Evolutionary conservation across 345 rosid species (phyloP), one percentile per base, ranked within the genome.

Genomic region (Dipteronia sinensis): DNA sequence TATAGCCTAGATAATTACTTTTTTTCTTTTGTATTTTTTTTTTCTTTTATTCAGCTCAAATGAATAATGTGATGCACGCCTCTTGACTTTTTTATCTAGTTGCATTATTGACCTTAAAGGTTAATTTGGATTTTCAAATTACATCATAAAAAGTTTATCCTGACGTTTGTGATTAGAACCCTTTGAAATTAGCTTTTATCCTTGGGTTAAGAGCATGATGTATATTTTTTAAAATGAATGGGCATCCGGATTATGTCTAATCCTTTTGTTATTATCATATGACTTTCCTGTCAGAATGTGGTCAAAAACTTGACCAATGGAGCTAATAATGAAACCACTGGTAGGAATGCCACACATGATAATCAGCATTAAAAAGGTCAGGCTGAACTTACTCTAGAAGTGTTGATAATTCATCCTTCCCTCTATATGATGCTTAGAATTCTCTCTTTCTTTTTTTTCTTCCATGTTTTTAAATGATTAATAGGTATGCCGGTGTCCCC

Each of bases 311-410:
- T 75, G 62, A 11, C 79, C 17, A 16, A 51, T 68, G 86, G 76
- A 80, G 80, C 80, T 67, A 78, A 79, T 76, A 87, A 83, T 61
- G 75, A 77, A 56, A 85, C 85, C 61, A 17, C 59, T 19, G 58
- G 31, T 78, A 23, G 67, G 49, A 82, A 56, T 53, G 63, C 72
- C 40, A 55, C 76, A 12, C 65, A 27, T 27, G 44, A 77, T 75
- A 72, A 72, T 65, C 83, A 65, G 73, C 80, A 38, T 23, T 65
- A 55, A 55, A 77, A 73, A 83, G 92, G 92, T 90, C 70, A 49
- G 73, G 34, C 80, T 69, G 59, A 61, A 71, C 65, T 68, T 47
- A 20, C 69, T 31, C 42, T 51, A 25, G 42, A 53, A 62, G 20
- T 63, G 42, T 68, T 72, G 20, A 69, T 65, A 13, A 64, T 79